Evolutionary conservation across 257 asterid species (phyloP), one percentile per base, ranked within the genome.

Genomic region (Paulownia fortunei): DNA sequence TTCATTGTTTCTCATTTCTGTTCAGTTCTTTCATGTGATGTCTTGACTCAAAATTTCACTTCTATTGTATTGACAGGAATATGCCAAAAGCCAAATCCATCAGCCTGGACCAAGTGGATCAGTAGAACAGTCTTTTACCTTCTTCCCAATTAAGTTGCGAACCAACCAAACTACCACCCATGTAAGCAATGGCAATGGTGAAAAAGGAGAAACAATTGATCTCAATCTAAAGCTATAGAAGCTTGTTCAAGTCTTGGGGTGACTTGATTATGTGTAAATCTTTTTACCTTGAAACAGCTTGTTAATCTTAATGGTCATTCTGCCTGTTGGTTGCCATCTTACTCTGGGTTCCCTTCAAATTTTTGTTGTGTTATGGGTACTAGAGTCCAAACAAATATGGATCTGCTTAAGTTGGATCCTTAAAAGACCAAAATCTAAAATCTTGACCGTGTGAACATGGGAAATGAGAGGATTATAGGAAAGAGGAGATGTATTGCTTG

Each of bases 201-300:
- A 82, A 56, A 85, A 67, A 73, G 87, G 83, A 46, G 91, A 87
- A 64, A 80, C 63, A n/a, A 82, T 92, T 73, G 98, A 94, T 87
- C 97, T 92, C 39, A 87, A 80, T 85, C 84, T 93, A 60, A 93
- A 89, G 88, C 88, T 93, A 18, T 93, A 84, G 69, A 83, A 49
- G 51, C 52, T 77, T 26, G 76, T 23, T 67, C 58, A 51, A 46
- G 61, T 67, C 30, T 62, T 68, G 37, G 7, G 52, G 56, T 69
- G 63, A 49, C 49, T 70, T 36, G 55, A 3, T 55, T 24, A 16
- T 72, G 63, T 81, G 83, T 85, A 52, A 52, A 68, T 49, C 13
- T 34, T 47, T 64, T 46, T 15, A 69, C 65, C 18, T 13, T 37
- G 78, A 49, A 71, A 44, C 19, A 12, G 23, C 30, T 72, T 56